A percentile compares a stretch with the other conserved stretches of the same genome.
These are phyloP conservation scores for Podila horticola DNA, from an alignment of 192 early-diverging fungal species.

Conservation along the genomic window DNA sequence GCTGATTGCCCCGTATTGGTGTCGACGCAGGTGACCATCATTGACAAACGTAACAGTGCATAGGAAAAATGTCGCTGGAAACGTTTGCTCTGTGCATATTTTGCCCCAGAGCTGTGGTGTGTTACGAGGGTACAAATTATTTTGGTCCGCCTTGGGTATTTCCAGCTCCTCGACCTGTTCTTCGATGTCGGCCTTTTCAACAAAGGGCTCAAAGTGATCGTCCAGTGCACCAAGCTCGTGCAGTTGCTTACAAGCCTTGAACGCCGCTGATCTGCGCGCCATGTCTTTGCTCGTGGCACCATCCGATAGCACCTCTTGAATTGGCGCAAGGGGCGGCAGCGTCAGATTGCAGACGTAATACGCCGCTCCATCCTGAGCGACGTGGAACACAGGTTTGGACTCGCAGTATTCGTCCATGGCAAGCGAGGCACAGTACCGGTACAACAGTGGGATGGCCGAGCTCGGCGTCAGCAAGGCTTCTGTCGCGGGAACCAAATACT, in stretches of 20 bases:
- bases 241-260: constrained; percentile 74
- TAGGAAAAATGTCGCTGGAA: neutral
- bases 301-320: constrained; percentile 57
- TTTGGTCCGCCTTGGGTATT: neutral
- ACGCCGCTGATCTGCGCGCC: constrained; percentile 75
- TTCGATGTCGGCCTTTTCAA: constrained; percentile 6
- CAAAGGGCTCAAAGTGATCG: constrained; percentile 71
- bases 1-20: neutral
- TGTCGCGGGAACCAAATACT: constrained; percentile 68
- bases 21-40: neutral
- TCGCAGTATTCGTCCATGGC: constrained; percentile 72
- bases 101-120: neutral
- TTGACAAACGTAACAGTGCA: neutral
- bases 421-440: constrained; percentile 78
- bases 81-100: neutral
- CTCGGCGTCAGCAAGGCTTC: constrained; percentile 75
- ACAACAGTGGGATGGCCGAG: constrained; percentile 68
- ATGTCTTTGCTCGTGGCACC: constrained; percentile 58
- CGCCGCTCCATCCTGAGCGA: neutral
- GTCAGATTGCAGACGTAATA: constrained; percentile 54
- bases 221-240: constrained; percentile 74
- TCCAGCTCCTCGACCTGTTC: constrained; percentile 6
- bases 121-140: constrained; percentile 12
- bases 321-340: constrained; percentile 70
- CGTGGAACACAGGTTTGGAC: constrained; percentile 10